phyloP scores from a whole-genome alignment of 768 basidiomycete species.

The Boletales sp. region DNA sequence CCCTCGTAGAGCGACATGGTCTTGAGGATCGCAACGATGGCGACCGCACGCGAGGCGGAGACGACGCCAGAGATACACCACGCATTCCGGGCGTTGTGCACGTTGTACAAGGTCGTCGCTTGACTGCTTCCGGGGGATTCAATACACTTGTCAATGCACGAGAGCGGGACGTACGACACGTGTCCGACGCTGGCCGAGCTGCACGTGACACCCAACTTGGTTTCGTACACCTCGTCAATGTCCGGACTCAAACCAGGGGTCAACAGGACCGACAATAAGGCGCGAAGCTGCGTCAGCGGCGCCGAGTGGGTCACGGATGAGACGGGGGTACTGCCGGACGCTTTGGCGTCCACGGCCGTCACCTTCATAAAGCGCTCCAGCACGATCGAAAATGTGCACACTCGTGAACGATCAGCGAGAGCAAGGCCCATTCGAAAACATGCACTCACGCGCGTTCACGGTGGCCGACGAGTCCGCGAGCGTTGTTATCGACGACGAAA shows the following conservation, averaged over 20 bases:
- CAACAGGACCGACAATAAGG: conserved; percentile 59
- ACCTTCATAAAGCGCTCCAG: conserved; percentile 51
- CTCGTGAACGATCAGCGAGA: conserved; percentile 33
- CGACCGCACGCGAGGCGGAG: conserved; percentile 68
- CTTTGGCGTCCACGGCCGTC: conserved; percentile 47
- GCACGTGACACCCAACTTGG: conserved; percentile 47
- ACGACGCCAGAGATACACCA: conserved; percentile 76
- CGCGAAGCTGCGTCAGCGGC: conserved; percentile 53
- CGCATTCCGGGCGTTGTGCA: conserved; percentile 34
- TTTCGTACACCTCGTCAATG: conserved; percentile 65
- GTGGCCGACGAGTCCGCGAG: conserved; percentile 17
- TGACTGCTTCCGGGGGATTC: conserved; percentile 15
- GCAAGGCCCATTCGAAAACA: conserved; percentile 11
- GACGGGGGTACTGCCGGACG: conserved; percentile 45
- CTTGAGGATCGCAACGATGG: conserved; percentile 64
- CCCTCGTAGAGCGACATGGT: conserved; percentile 75
- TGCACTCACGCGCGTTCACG: conserved; percentile 22
- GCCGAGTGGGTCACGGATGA: conserved; percentile 32
- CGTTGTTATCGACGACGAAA: conserved; percentile 23
- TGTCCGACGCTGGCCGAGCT: conserved; percentile 45
- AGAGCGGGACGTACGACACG: conserved; percentile 39
- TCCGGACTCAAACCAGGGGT: conserved; percentile 67
- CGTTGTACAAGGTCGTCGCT: conserved; percentile 41
- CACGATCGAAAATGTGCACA: conserved; percentile 46
- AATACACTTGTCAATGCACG: neutral